Conservation (phyloP, 139 green algal genomes). For the Asterochloris erici region DNA sequence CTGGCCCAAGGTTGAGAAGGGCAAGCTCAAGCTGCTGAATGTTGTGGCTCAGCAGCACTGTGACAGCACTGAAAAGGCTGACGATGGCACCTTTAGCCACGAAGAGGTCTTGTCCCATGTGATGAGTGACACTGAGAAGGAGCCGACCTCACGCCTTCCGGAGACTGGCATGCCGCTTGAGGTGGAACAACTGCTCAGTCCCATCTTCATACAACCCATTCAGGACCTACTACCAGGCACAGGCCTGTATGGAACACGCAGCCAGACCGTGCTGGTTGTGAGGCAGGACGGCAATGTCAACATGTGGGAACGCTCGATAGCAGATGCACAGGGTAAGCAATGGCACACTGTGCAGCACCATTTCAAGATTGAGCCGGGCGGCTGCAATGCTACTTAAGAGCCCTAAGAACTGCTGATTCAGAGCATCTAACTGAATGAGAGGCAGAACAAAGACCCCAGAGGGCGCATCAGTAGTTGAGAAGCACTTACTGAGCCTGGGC, state of each 20-base stretch:
- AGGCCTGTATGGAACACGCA: constrained; percentile 53
- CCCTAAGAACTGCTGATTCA: too few relatives aligned
- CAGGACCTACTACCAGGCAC: background rate
- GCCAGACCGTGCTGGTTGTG: constrained; percentile 50
- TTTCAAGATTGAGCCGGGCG: too few relatives aligned
- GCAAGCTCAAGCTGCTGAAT: constrained; percentile 13
- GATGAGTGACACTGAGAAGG: constrained; percentile 2
- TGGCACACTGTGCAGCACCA: too few relatives aligned
- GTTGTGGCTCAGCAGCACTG: background rate
- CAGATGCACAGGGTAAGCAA: too few relatives aligned
- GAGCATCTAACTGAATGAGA: too few relatives aligned
- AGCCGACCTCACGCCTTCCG: constrained; percentile 6
- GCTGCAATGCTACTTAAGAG: too few relatives aligned
- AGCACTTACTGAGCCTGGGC: too few relatives aligned
- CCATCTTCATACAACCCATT: constrained; percentile 31
- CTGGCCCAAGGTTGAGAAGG: constrained; percentile 51
- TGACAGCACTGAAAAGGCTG: background rate
- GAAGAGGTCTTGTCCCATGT: background rate
- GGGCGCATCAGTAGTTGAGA: too few relatives aligned
- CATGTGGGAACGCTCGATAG: too few relatives aligned
- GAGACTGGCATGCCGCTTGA: constrained; percentile 31
- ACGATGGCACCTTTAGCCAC: background rate
- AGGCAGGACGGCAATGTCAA: too few relatives aligned
- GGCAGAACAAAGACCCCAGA: too few relatives aligned
- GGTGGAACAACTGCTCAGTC: constrained; percentile 28